phyloP scores from a whole-genome alignment of 2,329 filamentous ascomycete genomes.

The Cladophialophora psammophila region DNA sequence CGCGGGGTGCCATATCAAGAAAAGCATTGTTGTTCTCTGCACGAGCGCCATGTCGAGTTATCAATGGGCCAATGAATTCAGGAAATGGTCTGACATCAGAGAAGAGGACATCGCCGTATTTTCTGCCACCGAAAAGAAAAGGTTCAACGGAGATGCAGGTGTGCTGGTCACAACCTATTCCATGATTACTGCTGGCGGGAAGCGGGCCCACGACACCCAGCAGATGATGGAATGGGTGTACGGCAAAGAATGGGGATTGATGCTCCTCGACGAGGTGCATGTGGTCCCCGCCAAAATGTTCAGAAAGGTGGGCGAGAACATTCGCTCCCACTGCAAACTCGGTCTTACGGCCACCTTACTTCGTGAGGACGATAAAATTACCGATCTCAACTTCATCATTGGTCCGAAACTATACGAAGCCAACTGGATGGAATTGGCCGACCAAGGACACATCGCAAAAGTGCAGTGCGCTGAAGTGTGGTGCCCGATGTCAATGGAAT shows the following conservation, averaged over 20 bases:
- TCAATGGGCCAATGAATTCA: constrained; percentile 94
- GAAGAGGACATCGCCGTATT: constrained; percentile 94
- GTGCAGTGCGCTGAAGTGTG: constrained; percentile 99
- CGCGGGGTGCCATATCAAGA: constrained; percentile 96
- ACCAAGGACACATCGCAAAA: constrained; percentile 94
- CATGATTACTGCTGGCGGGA: constrained; percentile 86
- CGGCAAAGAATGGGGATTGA: constrained; percentile 91
- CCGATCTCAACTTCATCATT: constrained; percentile 95
- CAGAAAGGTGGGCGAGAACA: constrained; percentile 87
- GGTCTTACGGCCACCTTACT: constrained; percentile 92
- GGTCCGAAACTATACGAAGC: constrained; percentile 97
- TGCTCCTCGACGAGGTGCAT: constrained; percentile 97
- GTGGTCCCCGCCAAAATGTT: constrained; percentile 98
- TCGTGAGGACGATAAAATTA: constrained; percentile 97
- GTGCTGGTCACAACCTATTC: constrained; percentile 98
- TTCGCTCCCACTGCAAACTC: constrained; percentile 94
- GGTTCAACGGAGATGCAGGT: constrained; percentile 86
- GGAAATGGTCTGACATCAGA: constrained; percentile 99
- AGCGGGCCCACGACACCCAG: constrained; percentile 87
- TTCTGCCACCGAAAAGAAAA: constrained; percentile 88
- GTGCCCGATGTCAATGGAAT: constrained; percentile 99
- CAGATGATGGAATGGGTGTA: constrained; percentile 98
- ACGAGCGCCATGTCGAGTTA: constrained; percentile 98
- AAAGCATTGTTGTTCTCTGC: constrained; percentile 92
- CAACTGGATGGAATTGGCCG: constrained; percentile 98